Evolutionary conservation across 306 rosid genomes (phyloP).

Genomic region (Dalbergia cochinchinensis): DNA sequence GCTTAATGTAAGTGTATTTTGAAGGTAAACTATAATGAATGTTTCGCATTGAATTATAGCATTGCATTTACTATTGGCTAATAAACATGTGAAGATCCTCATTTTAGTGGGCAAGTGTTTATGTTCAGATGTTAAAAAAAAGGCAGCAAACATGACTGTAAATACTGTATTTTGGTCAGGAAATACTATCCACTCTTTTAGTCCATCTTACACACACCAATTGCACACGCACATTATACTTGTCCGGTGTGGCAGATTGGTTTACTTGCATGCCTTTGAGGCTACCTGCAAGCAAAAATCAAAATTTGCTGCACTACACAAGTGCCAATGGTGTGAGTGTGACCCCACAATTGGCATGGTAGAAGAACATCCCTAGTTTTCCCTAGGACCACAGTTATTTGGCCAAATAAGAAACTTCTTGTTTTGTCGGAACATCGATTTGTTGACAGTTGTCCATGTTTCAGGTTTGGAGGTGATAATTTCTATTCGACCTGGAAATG

Average conservation of each 20-base stretch:
- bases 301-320: slow-evolving; percentile 1
- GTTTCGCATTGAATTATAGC: neutral
- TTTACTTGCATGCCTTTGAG: slow-evolving; percentile 12
- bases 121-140: no score
- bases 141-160: no score
- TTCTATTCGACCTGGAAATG: slow-evolving; percentile 92
- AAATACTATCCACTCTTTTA: slow-evolving; percentile 15
- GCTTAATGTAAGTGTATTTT: neutral
- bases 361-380: slow-evolving; percentile 7
- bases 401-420: slow-evolving; percentile 33
- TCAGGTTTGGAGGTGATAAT: slow-evolving; percentile 84
- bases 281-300: slow-evolving; percentile 2
- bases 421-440: slow-evolving; percentile 22
- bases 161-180: slow-evolving; percentile 1
- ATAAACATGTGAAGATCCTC: no score
- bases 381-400: slow-evolving; percentile 11
- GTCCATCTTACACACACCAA: neutral
- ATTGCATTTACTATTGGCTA: no score
- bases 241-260: neutral
- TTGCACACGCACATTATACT: neutral
- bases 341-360: slow-evolving; percentile 26
- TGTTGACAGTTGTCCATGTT: slow-evolving; percentile 29
- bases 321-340: slow-evolving; percentile 16
- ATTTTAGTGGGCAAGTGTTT: no score
- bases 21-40: neutral